Percentiles rank a stretch among this genome's conserved stretches.
Evolutionary conservation across 305 asterid species (phyloP).

Genomic region (Fraxinus velutina): DNA sequence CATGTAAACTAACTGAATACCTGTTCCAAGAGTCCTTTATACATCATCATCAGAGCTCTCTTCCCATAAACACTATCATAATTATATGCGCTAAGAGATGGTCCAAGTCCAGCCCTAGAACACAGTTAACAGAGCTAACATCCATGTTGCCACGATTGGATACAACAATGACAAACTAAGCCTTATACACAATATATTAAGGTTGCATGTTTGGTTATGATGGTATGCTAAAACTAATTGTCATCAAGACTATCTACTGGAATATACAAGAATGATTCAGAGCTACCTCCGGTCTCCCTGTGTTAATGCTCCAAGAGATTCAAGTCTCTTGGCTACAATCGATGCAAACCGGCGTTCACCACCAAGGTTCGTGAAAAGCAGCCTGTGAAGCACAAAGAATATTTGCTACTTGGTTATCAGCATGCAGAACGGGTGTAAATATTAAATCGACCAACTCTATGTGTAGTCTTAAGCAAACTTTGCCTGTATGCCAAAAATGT

Average conservation of each 20-base stretch:
- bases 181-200: slow-evolving; percentile 6
- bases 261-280: neutral
- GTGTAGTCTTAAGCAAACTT: neutral
- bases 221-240: neutral
- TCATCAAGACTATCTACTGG: neutral
- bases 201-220: neutral
- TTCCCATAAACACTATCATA: slow-evolving; percentile 91
- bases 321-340: slow-evolving; percentile 93
- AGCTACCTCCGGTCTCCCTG: slow-evolving; percentile 97
- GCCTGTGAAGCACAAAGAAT: slow-evolving; percentile 36
- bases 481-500: neutral
- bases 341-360: slow-evolving; percentile 99
- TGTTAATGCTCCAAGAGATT: slow-evolving; percentile 96
- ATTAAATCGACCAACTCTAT: neutral
- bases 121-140: slow-evolving; percentile 23
- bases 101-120: slow-evolving; percentile 99
- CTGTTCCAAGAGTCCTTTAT: slow-evolving; percentile 87
- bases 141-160: neutral
- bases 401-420: slow-evolving; percentile 15
- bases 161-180: slow-evolving; percentile 7
- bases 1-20: slow-evolving; percentile 33
- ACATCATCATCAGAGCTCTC: slow-evolving; percentile 70
- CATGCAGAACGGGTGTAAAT: neutral
- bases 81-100: slow-evolving; percentile 87
- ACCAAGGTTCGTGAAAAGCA: slow-evolving; percentile 95